These are phyloP conservation scores for Myxozyma lipomycoides DNA, from an alignment of 805 yeast species.

Conservation along the genomic window DNA sequence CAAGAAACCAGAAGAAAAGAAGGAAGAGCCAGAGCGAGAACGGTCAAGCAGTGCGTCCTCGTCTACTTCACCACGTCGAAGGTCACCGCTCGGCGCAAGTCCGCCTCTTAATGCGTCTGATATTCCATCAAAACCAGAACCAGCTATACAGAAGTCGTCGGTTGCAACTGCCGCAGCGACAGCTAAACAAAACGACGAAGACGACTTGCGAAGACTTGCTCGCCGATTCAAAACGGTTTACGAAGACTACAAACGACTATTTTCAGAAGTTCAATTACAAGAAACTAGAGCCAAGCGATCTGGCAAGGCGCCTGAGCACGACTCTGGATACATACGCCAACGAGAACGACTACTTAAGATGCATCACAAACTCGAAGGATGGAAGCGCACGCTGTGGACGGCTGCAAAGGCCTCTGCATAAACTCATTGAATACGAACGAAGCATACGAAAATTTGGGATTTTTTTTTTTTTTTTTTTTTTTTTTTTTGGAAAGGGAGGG, in stretches of 20 bases:
- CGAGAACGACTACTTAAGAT: constrained; percentile 16
- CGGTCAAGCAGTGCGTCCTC: not conserved
- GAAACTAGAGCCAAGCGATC: constrained; percentile 3
- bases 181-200: constrained; percentile 6
- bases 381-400: constrained; percentile 22
- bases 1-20: not conserved
- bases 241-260: constrained; percentile 18
- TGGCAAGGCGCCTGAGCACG: constrained; percentile 1
- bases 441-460: no score
- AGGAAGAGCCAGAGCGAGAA: not conserved
- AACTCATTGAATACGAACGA: no score
- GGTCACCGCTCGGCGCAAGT: constrained; percentile 25
- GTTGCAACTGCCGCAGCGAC: constrained; percentile 1
- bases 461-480: no score
- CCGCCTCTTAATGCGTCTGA: constrained; percentile 23
- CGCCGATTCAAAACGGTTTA: constrained; percentile 14
- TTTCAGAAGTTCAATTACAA: constrained; percentile 9
- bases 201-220: constrained; percentile 22
- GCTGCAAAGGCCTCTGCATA: constrained; percentile 25
- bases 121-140: constrained; percentile 1
- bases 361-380: constrained; percentile 21
- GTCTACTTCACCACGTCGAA: constrained; percentile 22
- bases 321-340: constrained; percentile 10
- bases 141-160: not conserved
- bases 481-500: no score